Base-by-base conservation (phyloP, 768 basidiomycete genomes). In the Tricholoma flavovirens region DNA sequence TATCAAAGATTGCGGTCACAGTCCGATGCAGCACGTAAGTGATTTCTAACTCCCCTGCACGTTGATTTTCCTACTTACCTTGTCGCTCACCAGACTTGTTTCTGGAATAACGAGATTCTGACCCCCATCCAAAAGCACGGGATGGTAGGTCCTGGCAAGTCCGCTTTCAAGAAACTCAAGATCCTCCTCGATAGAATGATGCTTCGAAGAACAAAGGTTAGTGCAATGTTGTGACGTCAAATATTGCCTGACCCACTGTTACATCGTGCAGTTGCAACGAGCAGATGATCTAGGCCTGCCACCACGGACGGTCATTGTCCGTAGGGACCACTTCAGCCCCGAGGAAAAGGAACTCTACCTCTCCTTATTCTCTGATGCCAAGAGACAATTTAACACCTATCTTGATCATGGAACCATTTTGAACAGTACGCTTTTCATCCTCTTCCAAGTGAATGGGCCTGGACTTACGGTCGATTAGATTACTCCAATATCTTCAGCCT, bases 251-350 rank as follows among this genome's bases (percentile, higher is more conserved):
- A n/a, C 22, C 53, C 43, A 54, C 11, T 22, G 15, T 58, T 21
- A 50, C 33, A 26, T 29, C 43, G 17, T 26, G 36, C 52, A 98
- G 87, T 76, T 98, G 45, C 90, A 99, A 82, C 82, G 88, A 54
- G 96, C 96, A 1, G 97, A 99, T 66, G 97, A 99, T 68, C 82
- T 99, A 21, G 97, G 93, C 5, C 73, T 98, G 17, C 97, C 97
- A 7, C 97, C 97, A 6, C 81, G 97, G 36, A 94, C 86, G 0
- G 89, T 99, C 19, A 78, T 90, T 49, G 85, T 99, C 56, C 83
- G 93, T 43, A 76, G 86, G 51, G 96, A 98, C 69, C 90, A 88
- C 70, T 98, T 98, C 77, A 94, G 91, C 60, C 88, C 92, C 0
- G 95, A 97, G 70, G 97, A 99, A 74, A 98, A 94, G 68, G 97